Evolutionary conservation across 2,329 filamentous ascomycete genomes (phyloP).

Genomic region (Beauveria caledonica): DNA sequence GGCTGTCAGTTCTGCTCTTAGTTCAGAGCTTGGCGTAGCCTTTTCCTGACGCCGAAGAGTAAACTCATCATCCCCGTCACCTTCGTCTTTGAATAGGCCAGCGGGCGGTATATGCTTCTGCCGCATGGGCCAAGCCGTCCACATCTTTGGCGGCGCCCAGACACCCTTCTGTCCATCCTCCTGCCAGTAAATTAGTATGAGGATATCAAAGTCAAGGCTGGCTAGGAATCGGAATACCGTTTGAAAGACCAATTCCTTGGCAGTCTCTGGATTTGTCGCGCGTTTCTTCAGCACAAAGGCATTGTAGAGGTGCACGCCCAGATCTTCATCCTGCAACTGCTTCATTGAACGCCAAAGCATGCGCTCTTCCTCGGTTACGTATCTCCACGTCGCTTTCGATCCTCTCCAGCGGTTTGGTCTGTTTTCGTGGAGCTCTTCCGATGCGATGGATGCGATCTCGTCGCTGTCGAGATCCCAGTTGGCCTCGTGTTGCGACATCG

Average conservation of each 20-base stretch:
- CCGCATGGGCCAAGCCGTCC: slow-evolving; percentile 81
- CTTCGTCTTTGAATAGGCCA: slow-evolving; percentile 38
- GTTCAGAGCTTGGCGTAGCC: slow-evolving; percentile 45
- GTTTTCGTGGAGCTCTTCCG: slow-evolving; percentile 36
- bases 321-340: slow-evolving; percentile 53
- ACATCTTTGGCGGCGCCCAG: slow-evolving; percentile 50
- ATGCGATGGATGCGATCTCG: slow-evolving; percentile 38
- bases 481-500: slow-evolving; percentile 15
- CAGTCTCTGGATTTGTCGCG: slow-evolving; percentile 19
- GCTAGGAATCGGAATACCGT: slow-evolving; percentile 18
- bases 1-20: slow-evolving; percentile 66
- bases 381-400: slow-evolving; percentile 56
- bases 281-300: slow-evolving; percentile 55
- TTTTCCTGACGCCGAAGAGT: slow-evolving; percentile 38
- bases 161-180: slow-evolving; percentile 22
- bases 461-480: slow-evolving; percentile 37
- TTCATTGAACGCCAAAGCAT: slow-evolving; percentile 56
- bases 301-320: slow-evolving; percentile 73
- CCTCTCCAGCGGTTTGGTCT: slow-evolving; percentile 71
- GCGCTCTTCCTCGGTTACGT: slow-evolving; percentile 53
- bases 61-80: slow-evolving; percentile 42
- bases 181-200: slow-evolving; percentile 14
- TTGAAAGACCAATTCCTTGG: slow-evolving; percentile 21
- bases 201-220: not conserved
- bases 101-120: slow-evolving; percentile 51